A percentile compares a stretch with the other conserved stretches of the same genome.
Conservation (phyloP, 441 rosid species). For the Populus trichocarpa region DNA sequence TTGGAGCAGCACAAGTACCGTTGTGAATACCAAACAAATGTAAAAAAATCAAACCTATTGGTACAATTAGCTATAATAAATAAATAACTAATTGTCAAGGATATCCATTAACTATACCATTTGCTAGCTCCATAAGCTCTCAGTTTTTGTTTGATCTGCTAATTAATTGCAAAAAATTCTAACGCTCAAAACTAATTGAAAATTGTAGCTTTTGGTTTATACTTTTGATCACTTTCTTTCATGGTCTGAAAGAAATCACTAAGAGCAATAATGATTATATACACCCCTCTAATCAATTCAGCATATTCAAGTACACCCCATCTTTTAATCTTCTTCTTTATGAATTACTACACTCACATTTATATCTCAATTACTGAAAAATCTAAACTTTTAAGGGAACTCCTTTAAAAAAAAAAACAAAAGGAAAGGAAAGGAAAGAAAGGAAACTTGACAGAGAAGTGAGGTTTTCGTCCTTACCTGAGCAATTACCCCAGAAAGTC, state of each 20-base stretch:
- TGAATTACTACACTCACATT: not conserved
- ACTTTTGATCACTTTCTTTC: not conserved
- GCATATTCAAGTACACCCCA: not conserved
- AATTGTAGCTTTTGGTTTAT: not conserved
- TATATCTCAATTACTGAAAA: not conserved
- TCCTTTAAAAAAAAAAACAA: not conserved
- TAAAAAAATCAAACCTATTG: not conserved
- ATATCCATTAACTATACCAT: too few species aligned
- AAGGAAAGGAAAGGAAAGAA: not conserved
- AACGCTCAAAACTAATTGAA: not conserved
- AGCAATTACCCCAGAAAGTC: conserved; percentile 71
- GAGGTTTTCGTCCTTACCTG: conserved; percentile 44
- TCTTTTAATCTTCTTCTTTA: not conserved
- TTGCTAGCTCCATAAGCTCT: not conserved
- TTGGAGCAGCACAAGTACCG: not conserved
- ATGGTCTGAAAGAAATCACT: not conserved
- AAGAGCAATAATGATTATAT: not conserved
- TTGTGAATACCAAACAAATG: not conserved
- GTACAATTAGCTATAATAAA: not conserved
- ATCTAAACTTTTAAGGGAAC: not conserved
- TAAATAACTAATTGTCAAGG: not conserved
- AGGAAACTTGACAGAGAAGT: not conserved
- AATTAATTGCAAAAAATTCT: not conserved
- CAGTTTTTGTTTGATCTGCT: not conserved
- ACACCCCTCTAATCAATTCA: not conserved